Evolutionary conservation across 108 stramenopile species (phyloP).

Genomic region (Aurantiochytrium sp.): DNA sequence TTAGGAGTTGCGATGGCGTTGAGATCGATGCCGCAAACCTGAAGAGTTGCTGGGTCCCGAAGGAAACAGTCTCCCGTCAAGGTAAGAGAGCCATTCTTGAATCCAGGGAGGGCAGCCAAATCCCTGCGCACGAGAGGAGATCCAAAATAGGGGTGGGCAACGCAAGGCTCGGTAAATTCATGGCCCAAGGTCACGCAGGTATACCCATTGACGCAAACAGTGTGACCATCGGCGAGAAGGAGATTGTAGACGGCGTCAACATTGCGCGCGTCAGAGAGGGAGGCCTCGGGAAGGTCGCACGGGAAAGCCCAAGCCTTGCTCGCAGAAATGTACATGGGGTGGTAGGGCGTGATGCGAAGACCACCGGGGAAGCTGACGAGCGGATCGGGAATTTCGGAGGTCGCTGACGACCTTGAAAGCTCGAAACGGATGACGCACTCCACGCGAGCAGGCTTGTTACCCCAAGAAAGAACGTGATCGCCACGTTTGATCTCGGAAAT

Average conservation of each 20-base stretch:
- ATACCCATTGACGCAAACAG: slow-evolving; percentile 7
- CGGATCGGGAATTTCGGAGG: neutral
- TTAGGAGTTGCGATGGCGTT: neutral
- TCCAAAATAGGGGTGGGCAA: slow-evolving; percentile 38
- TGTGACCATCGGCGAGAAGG: neutral
- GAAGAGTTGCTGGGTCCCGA: neutral
- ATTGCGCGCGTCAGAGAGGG: neutral
- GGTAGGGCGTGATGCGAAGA: slow-evolving; percentile 37
- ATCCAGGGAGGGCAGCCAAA: neutral
- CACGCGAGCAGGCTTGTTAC: neutral
- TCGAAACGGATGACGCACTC: slow-evolving; percentile 26
- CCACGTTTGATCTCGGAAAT: neutral
- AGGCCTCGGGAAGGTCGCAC: neutral
- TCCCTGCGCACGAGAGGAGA: slow-evolving; percentile 20
- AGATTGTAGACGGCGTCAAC: slow-evolving; percentile 18
- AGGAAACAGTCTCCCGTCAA: neutral
- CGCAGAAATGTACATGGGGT: slow-evolving; percentile 24
- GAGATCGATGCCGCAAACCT: neutral
- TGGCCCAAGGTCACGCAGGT: slow-evolving; percentile 33
- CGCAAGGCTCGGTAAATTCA: neutral
- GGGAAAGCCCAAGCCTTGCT: slow-evolving; percentile 14
- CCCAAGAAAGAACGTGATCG: neutral
- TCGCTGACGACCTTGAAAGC: neutral
- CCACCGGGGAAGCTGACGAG: slow-evolving; percentile 26
- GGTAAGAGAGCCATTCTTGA: neutral